These are phyloP conservation scores for Laetiporus sulphureus DNA, from an alignment of 1,284 basidiomycete genomes.

Conservation along the genomic window DNA sequence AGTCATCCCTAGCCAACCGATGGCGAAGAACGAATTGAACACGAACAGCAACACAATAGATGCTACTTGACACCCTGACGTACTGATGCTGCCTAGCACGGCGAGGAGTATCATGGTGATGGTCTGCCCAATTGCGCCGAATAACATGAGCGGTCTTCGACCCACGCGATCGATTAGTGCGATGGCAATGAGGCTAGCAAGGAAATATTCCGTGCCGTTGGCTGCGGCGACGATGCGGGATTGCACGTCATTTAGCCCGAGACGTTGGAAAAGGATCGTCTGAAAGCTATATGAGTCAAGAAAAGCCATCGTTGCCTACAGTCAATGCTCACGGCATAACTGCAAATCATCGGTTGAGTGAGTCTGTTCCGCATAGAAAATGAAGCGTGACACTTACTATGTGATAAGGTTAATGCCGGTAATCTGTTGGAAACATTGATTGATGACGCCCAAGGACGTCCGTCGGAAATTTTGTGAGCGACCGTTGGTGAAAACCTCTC, in stretches of 20 bases:
- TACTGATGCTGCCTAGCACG: slow-evolving; percentile 45
- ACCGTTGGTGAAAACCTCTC: slow-evolving; percentile 53
- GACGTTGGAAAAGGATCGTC: slow-evolving; percentile 53
- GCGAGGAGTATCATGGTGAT: slow-evolving; percentile 55
- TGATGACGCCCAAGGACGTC: slow-evolving; percentile 48
- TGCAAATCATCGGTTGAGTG: background rate
- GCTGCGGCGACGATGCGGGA: slow-evolving; percentile 64
- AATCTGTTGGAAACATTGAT: slow-evolving; percentile 70
- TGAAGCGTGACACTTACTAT: too few relatives aligned
- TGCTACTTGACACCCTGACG: slow-evolving; percentile 39
- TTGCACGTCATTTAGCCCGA: slow-evolving; percentile 52
- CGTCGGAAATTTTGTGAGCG: slow-evolving; percentile 61
- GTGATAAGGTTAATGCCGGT: slow-evolving; percentile 62
- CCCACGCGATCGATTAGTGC: slow-evolving; percentile 57
- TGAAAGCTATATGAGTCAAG: slow-evolving; percentile 15
- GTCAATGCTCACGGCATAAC: slow-evolving; percentile 18
- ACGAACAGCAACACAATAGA: slow-evolving; percentile 58
- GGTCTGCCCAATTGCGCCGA: slow-evolving; percentile 59
- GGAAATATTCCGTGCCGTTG: slow-evolving; percentile 65
- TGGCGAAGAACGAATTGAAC: slow-evolving; percentile 67
- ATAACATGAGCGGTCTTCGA: slow-evolving; percentile 62
- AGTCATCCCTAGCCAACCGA: slow-evolving; percentile 71
- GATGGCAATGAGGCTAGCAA: slow-evolving; percentile 53
- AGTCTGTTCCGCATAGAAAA: too few relatives aligned
- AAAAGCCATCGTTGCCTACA: background rate